Percentiles rank a stretch among this genome's conserved stretches.
phyloP scores from a whole-genome alignment of 2,329 filamentous ascomycete species.

The Simplicillium aogashimaense region DNA sequence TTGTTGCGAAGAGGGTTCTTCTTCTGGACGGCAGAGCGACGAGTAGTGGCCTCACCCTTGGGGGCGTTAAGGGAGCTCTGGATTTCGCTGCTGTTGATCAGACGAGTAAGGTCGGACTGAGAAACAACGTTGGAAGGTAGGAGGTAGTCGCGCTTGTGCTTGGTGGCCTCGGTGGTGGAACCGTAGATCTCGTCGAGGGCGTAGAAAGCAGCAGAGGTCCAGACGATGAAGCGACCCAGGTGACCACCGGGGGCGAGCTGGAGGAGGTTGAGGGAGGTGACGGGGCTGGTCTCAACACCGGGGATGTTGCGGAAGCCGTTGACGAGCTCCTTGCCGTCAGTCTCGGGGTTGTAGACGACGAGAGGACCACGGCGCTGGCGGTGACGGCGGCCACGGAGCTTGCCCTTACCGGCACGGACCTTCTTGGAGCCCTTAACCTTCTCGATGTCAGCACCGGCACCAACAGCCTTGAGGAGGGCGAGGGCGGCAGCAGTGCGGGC shows the following conservation, averaged over 20 bases:
- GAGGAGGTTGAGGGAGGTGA: conserved; percentile 93
- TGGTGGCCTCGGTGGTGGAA: conserved; percentile 77
- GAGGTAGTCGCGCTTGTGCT: conserved; percentile 98
- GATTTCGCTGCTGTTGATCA: conserved; percentile 99
- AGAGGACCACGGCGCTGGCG: conserved; percentile 96
- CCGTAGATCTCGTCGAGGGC: conserved; percentile 97
- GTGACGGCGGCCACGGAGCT: conserved; percentile 93
- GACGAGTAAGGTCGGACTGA: conserved; percentile 89
- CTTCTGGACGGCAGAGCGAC: conserved; percentile 91
- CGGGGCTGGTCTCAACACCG: conserved; percentile 92
- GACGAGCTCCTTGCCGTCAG: conserved; percentile 90
- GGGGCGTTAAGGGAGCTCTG: conserved; percentile 90
- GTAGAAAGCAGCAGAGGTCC: conserved; percentile 95
- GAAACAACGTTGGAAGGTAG: conserved; percentile 86
- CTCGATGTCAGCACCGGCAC: conserved; percentile 80
- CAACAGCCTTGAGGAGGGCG: conserved; percentile 79
- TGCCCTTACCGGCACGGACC: conserved; percentile 97
- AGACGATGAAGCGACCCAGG: conserved; percentile 97
- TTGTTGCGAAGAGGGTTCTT: conserved; percentile 99
- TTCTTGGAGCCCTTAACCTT: conserved; percentile 97
- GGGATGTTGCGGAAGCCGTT: conserved; percentile 97
- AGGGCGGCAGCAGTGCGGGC: conserved; percentile 85
- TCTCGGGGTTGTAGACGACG: conserved; percentile 92
- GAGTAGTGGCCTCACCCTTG: conserved; percentile 82
- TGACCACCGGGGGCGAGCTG: conserved; percentile 98